Conservation (phyloP, 139 green algal species). For the Spirogloea muscicola region DNA sequence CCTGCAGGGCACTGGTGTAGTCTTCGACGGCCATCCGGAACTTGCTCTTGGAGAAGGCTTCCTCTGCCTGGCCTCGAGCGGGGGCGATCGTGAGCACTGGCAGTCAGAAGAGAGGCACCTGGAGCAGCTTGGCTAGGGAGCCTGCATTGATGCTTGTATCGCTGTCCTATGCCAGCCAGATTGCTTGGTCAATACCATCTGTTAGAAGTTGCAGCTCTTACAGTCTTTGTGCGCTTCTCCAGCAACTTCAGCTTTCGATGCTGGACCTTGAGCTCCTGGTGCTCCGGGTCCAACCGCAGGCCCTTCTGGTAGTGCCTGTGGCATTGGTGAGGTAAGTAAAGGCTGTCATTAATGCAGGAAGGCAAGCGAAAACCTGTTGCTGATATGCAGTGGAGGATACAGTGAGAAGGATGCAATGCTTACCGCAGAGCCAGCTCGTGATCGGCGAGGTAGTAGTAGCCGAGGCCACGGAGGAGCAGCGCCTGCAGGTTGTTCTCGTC, state of each 20-base stretch:
- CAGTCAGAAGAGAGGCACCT: neutral
- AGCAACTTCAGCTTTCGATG: constrained; percentile 49
- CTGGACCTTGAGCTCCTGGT: constrained; percentile 42
- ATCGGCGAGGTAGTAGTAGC: constrained; percentile 42
- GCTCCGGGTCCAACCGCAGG: constrained; percentile 43
- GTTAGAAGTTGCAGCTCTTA: too few relatives aligned
- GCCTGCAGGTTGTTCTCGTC: constrained; percentile 39
- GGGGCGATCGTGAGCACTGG: too few relatives aligned
- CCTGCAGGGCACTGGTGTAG: constrained; percentile 23
- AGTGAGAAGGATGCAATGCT: neutral
- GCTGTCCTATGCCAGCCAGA: too few relatives aligned
- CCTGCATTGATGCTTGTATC: too few relatives aligned
- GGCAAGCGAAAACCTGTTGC: neutral
- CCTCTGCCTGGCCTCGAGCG: too few relatives aligned
- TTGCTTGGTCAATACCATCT: too few relatives aligned
- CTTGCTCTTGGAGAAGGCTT: constrained; percentile 25
- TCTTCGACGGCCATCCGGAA: constrained; percentile 23
- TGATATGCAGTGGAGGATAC: neutral
- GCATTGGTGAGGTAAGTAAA: too few relatives aligned
- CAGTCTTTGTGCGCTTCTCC: constrained; percentile 41
- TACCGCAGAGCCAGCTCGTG: constrained; percentile 41
- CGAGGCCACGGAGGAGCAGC: constrained; percentile 39
- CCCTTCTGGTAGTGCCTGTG: constrained; percentile 42
- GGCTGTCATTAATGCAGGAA: neutral
- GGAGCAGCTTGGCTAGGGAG: neutral